Evolutionary conservation across 768 basidiomycete genomes (phyloP), one percentile per base, ranked within the genome.

Genomic region (Termitomyces sp.): DNA sequence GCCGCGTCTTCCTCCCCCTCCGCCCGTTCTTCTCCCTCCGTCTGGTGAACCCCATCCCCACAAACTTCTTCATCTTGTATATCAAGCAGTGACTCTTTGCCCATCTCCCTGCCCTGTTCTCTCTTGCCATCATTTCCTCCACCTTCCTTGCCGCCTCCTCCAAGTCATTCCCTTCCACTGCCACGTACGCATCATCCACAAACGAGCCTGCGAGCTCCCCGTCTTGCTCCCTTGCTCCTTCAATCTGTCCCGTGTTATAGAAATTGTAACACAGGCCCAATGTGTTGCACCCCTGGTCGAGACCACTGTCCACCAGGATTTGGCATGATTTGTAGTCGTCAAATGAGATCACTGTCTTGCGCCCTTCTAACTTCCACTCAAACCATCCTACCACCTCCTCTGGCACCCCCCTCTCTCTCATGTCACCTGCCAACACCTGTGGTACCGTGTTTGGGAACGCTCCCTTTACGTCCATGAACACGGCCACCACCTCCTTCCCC

Each of bases 391-490:
- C 55, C n/a, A 61, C 56, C 15, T 58, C 58, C 16, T 40, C 32
- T 2, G 71, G 67, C 1, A 72, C 54, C 12, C 70, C 54, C 0
- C 50, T 22, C 47, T 18, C 57, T 12, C 60, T 47, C 62, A 75
- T 59, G 33, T 73, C 60, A 46, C 71, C 64, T 0, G 68, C 20
- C 0, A 74, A 59, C 0, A 47, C 32, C 11, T 64, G 59, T 0
- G 63, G 59, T 2, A 60, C 66, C 0, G 64, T 65, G 51, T 66
- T 73, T 0, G 70, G 76, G 53, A 75, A 77, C 0, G 73, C 74
- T 0, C 68, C 73, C 53, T 76, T 65, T 0, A 76, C 71, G 57
- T 77, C 73, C 0, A 75, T 60, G 48, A 68, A 72, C 0, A 76
- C 61, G 0, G 62, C 58, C 1, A 67, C 62, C 0, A 59, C 73